phyloP scores from a whole-genome alignment of 768 basidiomycete species.

The Terana coerulea region DNA sequence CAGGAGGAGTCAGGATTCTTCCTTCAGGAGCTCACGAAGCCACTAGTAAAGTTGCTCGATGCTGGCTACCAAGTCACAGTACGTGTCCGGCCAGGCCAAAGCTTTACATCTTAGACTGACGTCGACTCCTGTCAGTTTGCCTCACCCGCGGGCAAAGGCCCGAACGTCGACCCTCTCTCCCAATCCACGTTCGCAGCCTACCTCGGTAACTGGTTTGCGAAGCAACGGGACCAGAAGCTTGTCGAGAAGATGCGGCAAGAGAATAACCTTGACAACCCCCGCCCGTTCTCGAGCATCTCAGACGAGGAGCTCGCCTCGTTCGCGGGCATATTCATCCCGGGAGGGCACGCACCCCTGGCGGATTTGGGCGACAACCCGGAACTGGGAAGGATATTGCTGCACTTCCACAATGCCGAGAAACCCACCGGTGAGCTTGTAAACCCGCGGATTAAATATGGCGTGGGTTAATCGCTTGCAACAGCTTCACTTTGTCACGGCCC shows the following conservation, averaged over 20 bases:
- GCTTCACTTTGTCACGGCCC: constrained; percentile 24
- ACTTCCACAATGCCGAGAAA: constrained; percentile 23
- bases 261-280: constrained; percentile 20
- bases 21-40: constrained; percentile 25
- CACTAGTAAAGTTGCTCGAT: constrained; percentile 22
- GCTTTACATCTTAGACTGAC: background rate
- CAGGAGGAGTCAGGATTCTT: constrained; percentile 21
- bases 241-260: constrained; percentile 18
- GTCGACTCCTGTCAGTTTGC: constrained; percentile 21
- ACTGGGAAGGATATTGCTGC: constrained; percentile 23
- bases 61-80: constrained; percentile 22
- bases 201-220: constrained; percentile 21
- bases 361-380: constrained; percentile 24
- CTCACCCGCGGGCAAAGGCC: constrained; percentile 20
- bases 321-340: constrained; percentile 26
- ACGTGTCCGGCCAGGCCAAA: background rate
- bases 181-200: constrained; percentile 18
- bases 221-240: constrained; percentile 19
- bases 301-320: constrained; percentile 22
- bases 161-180: constrained; percentile 23
- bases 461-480: background rate
- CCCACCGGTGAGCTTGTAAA: constrained; percentile 17
- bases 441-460: background rate
- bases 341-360: constrained; percentile 25
- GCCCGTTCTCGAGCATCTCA: constrained; percentile 20